A percentile compares a stretch with the other conserved stretches of the same genome.
phyloP scores from a whole-genome alignment of 1,284 basidiomycete genomes.

The Fomitopsis pinicola region DNA sequence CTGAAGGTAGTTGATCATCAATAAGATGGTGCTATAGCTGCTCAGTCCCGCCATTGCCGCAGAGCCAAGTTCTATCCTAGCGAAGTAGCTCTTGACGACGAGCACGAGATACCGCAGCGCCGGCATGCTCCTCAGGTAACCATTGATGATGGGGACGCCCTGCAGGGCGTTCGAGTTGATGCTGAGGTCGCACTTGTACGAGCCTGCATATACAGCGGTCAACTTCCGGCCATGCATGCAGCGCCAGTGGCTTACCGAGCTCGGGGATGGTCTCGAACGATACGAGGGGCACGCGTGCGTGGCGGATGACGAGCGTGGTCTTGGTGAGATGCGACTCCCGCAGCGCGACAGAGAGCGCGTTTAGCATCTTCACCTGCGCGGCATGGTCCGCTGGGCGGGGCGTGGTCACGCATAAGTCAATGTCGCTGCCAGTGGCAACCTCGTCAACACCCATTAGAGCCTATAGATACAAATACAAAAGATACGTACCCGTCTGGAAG shows the following conservation, averaged over 20 bases:
- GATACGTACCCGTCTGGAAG: conserved; percentile 26
- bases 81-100: conserved; percentile 69
- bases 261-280: conserved; percentile 50
- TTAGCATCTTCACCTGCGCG: conserved; percentile 20
- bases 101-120: conserved; percentile 63
- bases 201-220: conserved; percentile 33
- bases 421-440: conserved; percentile 22
- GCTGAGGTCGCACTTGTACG: conserved; percentile 64
- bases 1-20: conserved; percentile 76
- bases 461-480: background rate
- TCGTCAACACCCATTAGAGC: background rate
- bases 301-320: conserved; percentile 45
- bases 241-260: conserved; percentile 17
- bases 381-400: conserved; percentile 15
- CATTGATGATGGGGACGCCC: conserved; percentile 55
- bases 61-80: conserved; percentile 64
- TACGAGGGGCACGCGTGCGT: conserved; percentile 56
- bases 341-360: conserved; percentile 25
- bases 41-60: conserved; percentile 71
- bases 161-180: conserved; percentile 68
- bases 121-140: conserved; percentile 55
- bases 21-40: conserved; percentile 69
- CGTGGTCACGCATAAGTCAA: conserved; percentile 31
- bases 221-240: background rate
- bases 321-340: conserved; percentile 23